Evolutionary conservation across 768 basidiomycete species (phyloP).

Genomic region (Podaxis sp.): DNA sequence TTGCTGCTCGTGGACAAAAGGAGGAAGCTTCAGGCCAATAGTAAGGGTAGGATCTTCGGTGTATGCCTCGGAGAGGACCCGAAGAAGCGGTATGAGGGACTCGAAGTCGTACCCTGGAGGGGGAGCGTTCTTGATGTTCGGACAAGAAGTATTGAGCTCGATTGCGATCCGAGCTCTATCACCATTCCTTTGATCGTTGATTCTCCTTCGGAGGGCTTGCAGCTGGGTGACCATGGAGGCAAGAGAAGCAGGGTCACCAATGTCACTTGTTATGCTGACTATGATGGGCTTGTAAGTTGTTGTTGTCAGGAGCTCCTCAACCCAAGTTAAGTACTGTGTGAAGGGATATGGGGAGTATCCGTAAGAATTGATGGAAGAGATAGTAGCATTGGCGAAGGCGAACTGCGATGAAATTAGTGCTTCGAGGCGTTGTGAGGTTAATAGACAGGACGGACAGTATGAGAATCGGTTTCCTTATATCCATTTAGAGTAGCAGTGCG

Average conservation of each 20-base stretch:
- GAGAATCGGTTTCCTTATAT: slow-evolving; percentile 58
- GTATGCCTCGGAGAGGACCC: slow-evolving; percentile 46
- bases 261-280: slow-evolving; percentile 61
- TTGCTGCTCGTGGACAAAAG: slow-evolving; percentile 61
- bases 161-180: slow-evolving; percentile 47
- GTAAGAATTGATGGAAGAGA: slow-evolving; percentile 78
- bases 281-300: slow-evolving; percentile 52
- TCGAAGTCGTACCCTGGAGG: slow-evolving; percentile 64
- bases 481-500: slow-evolving; percentile 71
- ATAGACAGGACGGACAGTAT: slow-evolving; percentile 44
- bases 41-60: slow-evolving; percentile 49
- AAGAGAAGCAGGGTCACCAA: slow-evolving; percentile 36
- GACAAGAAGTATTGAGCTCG: slow-evolving; percentile 84
- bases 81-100: slow-evolving; percentile 49
- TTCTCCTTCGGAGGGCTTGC: slow-evolving; percentile 48
- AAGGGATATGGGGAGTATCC: slow-evolving; percentile 84
- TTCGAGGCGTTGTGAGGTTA: slow-evolving; percentile 3
- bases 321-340: slow-evolving; percentile 59
- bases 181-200: slow-evolving; percentile 20
- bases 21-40: slow-evolving; percentile 77
- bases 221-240: slow-evolving; percentile 53
- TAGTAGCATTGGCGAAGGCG: slow-evolving; percentile 43
- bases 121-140: slow-evolving; percentile 62
- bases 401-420: slow-evolving; percentile 37
- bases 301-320: slow-evolving; percentile 41